Evolutionary conservation across 805 yeast genomes (phyloP), one percentile per base, ranked within the genome.

Genomic region (Kodamaea hsintzibuensis): DNA sequence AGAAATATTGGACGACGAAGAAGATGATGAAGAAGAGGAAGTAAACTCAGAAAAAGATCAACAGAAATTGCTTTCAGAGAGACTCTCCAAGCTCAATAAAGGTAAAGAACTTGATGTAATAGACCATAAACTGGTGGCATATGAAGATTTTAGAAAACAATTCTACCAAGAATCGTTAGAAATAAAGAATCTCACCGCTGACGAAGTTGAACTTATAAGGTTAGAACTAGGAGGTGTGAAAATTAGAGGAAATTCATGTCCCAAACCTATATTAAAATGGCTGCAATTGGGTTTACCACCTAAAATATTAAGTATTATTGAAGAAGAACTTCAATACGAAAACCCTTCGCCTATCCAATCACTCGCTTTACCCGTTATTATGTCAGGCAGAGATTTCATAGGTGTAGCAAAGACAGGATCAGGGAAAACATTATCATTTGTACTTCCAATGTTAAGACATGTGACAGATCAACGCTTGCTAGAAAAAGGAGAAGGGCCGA

Each of bases 381-480:
- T 93, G 96, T 77, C 86, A 1, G 98, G 98, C 0, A 71, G 88
- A 47, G 98, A 95, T 71, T 82, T 93, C 7, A 87, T 95, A 47
- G 98, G 97, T 5, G 87, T 95, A 17, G 98, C 99, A 0, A 91
- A 91, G 59, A 95, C 99, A 0, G 99, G 99, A 0, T 89, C 97
- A 0, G 99, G 99, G 2, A 95, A 95, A 66, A 95, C 99, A 0
- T 78, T 93, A 60, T 88, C 97, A 1, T 95, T 89, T 70, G 73
- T 91, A 7, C 66, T 95, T 6, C 98, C 99, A 0, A 69, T 95
- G 71, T 75, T 93, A 50, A 78, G 97, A 50, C 98, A 93, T 57
- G 83, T 95, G 8, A 80, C 83, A 54, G 92, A 89, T 45, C 96
- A 91, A 62, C 71, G 81, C 1, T 82, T 82, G 0, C 56, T 83